Evolutionary conservation across 768 basidiomycete genomes (phyloP), one percentile per base, ranked within the genome.

Genomic region (Termitomyces bulborhizus): DNA sequence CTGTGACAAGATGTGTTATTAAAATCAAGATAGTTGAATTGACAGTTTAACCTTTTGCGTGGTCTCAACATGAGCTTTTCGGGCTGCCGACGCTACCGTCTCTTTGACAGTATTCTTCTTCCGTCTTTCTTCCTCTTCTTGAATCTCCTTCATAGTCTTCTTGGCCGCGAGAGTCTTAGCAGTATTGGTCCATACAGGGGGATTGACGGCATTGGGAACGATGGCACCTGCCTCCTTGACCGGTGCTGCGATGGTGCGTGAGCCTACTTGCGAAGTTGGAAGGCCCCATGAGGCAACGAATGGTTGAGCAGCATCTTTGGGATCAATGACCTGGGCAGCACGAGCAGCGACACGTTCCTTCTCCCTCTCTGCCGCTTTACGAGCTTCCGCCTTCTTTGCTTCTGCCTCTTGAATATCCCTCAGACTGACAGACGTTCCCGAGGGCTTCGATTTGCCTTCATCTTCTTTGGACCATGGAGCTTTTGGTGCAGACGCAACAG

Each of bases 101-200:
- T 89, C 84, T 68, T 85, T 86, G 6, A 73, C 70, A 0, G 76
- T 76, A 29, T 72, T 62, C 69, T 85, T 89, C 76, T 93, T 94
- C 58, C 88, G 80, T 59, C 75, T 81, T 70, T 96, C 93, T 66
- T 99, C 97, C 63, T 99, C 97, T 70, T 98, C 96, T 66, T 96
- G 92, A 40, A 99, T 99, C 74, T 99, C 94, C 75, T 96, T 98
- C 86, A 99, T 87, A 1, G 91, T 90, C 78, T 93, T 97, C 77
- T 93, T 95, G 6, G 79, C 67, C 3, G 75, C 66, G 9, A 73
- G 72, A 6, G 78, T 69, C 65, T 84, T 85, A 26, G 70, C 71
- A 15, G 80, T 72, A 62, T 78, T 83, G 9, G 85, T 88, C 92
- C 93, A 96, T 18, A 90, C 92, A 15, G 83, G 80, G 5, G 79